These are phyloP conservation scores for Chlorella sp. DNA, from an alignment of 139 green algal genomes.

Conservation along the genomic window DNA sequence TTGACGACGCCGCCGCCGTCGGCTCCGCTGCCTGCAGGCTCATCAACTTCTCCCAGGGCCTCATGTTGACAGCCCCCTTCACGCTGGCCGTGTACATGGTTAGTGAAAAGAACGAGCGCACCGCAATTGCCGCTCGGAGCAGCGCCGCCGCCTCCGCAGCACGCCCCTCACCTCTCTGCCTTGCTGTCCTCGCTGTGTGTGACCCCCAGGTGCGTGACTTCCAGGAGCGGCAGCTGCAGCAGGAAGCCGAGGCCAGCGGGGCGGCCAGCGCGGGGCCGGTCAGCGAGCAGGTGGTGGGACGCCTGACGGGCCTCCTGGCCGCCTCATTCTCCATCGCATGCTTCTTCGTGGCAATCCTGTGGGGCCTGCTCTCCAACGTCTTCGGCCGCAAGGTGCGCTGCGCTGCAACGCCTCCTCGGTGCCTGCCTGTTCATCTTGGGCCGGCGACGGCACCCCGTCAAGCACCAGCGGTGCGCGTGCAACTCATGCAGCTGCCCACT, in stretches of 20 bases:
- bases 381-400: constrained; percentile 48
- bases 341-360: constrained; percentile 42
- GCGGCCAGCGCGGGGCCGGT: not conserved
- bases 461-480: too few relatives aligned
- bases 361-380: constrained; percentile 43
- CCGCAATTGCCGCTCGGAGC: not conserved
- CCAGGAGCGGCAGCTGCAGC: not conserved
- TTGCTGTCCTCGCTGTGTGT: too few relatives aligned
- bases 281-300: constrained; percentile 4
- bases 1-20: too few relatives aligned
- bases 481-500: too few relatives aligned
- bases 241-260: too few relatives aligned
- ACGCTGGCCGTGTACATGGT: constrained; percentile 22
- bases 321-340: constrained; percentile 36
- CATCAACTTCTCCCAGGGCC: constrained; percentile 10
- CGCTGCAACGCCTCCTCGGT: constrained; percentile 43
- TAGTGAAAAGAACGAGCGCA: not conserved
- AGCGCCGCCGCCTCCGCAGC: too few relatives aligned
- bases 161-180: too few relatives aligned
- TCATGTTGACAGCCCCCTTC: constrained; percentile 10
- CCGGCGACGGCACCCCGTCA: too few relatives aligned
- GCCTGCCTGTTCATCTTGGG: too few relatives aligned
- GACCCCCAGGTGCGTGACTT: constrained; percentile 2
- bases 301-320: constrained; percentile 9
- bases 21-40: too few relatives aligned